Percentiles rank a stretch among this genome's conserved stretches.
phyloP scores from a whole-genome alignment of 176 grass and related monocot genomes.

The Paspalum vaginatum region DNA sequence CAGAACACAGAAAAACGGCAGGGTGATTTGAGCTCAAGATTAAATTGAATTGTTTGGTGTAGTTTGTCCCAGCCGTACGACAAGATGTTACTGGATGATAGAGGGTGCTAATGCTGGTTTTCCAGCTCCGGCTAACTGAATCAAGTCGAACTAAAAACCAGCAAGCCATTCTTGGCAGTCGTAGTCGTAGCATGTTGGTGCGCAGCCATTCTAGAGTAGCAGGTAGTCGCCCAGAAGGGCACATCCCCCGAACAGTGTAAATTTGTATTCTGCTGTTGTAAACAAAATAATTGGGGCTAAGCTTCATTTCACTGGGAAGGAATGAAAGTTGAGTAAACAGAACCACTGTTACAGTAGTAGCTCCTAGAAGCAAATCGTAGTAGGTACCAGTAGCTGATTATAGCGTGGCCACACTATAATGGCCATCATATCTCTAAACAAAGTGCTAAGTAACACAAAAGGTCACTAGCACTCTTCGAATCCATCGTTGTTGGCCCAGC shows the following conservation, averaged over 20 bases:
- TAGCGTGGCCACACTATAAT: constrained; percentile 56
- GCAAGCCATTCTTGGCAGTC: background rate
- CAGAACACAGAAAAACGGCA: constrained; percentile 44
- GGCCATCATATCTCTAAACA: constrained; percentile 34
- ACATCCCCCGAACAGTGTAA: background rate
- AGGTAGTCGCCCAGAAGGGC: background rate
- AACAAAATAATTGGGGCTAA: background rate
- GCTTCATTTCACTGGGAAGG: background rate
- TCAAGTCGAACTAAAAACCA: background rate
- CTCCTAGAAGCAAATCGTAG: too few species aligned
- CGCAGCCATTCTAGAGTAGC: background rate
- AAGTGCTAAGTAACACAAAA: background rate
- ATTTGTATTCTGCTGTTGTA: background rate
- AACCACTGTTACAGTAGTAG: background rate
- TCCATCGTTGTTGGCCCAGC: constrained; percentile 40
- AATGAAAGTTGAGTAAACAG: background rate
- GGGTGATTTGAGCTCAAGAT: constrained; percentile 15
- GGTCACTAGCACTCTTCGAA: constrained; percentile 44
- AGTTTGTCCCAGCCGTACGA: background rate
- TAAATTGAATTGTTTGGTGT: constrained; percentile 13
- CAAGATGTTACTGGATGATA: constrained; percentile 41
- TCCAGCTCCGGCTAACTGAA: constrained; percentile 16
- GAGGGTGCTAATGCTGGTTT: constrained; percentile 26
- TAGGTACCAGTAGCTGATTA: background rate
- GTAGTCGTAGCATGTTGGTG: constrained; percentile 6